These are phyloP conservation scores for Boletus smithii DNA, from an alignment of 1,284 basidiomycete species.

Conservation along the genomic window DNA sequence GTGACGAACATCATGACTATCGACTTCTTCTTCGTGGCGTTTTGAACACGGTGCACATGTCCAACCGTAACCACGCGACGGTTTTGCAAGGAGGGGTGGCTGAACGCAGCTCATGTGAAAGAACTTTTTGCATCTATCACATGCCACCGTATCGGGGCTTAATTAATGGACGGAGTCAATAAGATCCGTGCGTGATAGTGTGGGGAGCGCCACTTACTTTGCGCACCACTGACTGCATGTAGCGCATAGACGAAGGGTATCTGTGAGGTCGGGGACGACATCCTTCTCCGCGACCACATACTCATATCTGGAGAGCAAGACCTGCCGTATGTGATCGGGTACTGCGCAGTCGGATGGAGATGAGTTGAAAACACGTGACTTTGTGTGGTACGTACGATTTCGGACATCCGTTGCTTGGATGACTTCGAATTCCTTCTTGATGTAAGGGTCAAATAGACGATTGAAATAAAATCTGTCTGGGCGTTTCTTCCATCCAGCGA, in stretches of 20 bases:
- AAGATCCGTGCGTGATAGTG: constrained; percentile 16
- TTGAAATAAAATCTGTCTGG: constrained; percentile 96
- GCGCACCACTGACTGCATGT: constrained; percentile 87
- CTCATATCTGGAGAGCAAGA: constrained; percentile 82
- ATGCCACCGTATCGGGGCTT: constrained; percentile 87
- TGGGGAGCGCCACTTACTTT: constrained; percentile 51
- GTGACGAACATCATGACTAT: constrained; percentile 63
- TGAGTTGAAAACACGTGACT: constrained; percentile 22
- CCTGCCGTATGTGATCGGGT: constrained; percentile 73
- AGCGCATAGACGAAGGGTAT: constrained; percentile 80
- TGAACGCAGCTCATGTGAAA: constrained; percentile 96
- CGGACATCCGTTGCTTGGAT: constrained; percentile 83
- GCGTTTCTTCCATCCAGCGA: constrained; percentile 92
- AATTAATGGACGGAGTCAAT: constrained; percentile 30
- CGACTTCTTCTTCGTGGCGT: constrained; percentile 85
- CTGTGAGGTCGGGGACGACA: constrained; percentile 86
- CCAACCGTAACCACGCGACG: constrained; percentile 97
- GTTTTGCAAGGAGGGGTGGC: constrained; percentile 92
- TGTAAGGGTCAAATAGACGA: constrained; percentile 93
- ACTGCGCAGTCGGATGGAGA: constrained; percentile 46
- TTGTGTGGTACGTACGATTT: constrained; percentile 65
- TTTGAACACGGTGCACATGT: constrained; percentile 92
- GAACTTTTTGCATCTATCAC: constrained; percentile 90
- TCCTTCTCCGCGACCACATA: constrained; percentile 95
- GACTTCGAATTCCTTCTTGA: constrained; percentile 97